phyloP scores from a whole-genome alignment of 306 rosid genomes.

The Coriaria nepalensis region DNA sequence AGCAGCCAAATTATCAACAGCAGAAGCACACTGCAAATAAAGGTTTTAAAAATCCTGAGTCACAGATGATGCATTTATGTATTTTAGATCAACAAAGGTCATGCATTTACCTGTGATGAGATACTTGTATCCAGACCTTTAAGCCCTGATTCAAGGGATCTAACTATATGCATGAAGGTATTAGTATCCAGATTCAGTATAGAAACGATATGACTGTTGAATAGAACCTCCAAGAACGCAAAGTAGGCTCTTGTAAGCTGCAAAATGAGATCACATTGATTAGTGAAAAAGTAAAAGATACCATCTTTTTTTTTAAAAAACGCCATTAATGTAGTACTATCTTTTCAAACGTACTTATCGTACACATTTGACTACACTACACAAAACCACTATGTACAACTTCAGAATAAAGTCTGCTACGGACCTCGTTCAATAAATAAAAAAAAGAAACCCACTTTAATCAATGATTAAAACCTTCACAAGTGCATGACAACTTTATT shows the following conservation, averaged over 20 bases:
- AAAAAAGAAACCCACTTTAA: background rate
- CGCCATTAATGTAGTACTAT: too few species aligned
- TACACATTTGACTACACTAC: too few species aligned
- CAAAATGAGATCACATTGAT: constrained; percentile 13
- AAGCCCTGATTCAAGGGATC: constrained; percentile 97
- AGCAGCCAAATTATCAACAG: constrained; percentile 92
- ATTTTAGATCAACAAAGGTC: too few species aligned
- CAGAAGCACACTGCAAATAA: constrained; percentile 82
- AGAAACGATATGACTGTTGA: constrained; percentile 70
- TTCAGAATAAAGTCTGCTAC: too few species aligned
- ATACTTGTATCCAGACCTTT: constrained; percentile 88
- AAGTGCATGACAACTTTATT: too few species aligned
- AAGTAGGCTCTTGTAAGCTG: constrained; percentile 95
- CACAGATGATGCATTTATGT: background rate
- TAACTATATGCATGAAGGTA: constrained; percentile 82
- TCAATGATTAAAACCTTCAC: background rate
- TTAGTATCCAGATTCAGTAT: constrained; percentile 65
- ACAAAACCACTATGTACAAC: too few species aligned
- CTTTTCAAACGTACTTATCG: too few species aligned
- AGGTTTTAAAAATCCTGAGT: constrained; percentile 9
- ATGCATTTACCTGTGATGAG: constrained; percentile 74
- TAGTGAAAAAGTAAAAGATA: background rate
- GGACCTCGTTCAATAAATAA: background rate
- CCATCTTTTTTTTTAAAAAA: too few species aligned
- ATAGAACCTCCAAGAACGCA: constrained; percentile 87